A percentile compares a stretch with the other conserved stretches of the same genome.
Conservation (phyloP, 2,329 filamentous ascomycete species). For the Colletotrichum sp. region DNA sequence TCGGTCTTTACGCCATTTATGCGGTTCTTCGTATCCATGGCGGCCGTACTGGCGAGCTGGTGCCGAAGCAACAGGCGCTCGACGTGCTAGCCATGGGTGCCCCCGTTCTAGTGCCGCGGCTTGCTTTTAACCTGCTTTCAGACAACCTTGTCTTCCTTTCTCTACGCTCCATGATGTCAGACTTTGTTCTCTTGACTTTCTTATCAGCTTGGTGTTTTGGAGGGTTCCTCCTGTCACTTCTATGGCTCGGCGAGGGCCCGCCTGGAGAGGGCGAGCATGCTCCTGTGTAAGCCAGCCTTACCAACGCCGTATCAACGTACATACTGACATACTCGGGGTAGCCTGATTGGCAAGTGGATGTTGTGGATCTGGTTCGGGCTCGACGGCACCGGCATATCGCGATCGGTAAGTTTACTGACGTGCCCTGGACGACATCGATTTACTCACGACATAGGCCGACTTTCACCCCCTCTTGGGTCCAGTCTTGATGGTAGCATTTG, state of each 20-base stretch:
- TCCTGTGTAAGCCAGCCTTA: slow-evolving; percentile 49
- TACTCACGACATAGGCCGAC: slow-evolving; percentile 51
- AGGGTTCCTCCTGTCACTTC: slow-evolving; percentile 79
- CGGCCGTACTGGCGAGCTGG: slow-evolving; percentile 52
- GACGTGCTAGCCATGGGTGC: slow-evolving; percentile 82
- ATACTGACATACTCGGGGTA: slow-evolving; percentile 25
- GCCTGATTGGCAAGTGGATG: slow-evolving; percentile 87
- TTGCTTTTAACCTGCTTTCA: slow-evolving; percentile 83
- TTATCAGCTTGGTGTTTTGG: slow-evolving; percentile 84
- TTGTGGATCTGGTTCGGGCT: slow-evolving; percentile 92
- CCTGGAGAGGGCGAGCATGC: slow-evolving; percentile 48
- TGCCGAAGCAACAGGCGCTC: slow-evolving; percentile 68
- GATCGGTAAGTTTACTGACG: slow-evolving; percentile 46
- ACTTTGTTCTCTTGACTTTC: slow-evolving; percentile 79
- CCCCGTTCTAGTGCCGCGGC: slow-evolving; percentile 76
- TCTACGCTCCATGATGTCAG: slow-evolving; percentile 82
- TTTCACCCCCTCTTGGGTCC: slow-evolving; percentile 85
- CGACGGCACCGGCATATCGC: slow-evolving; percentile 70
- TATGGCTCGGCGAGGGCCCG: slow-evolving; percentile 72
- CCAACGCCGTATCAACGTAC: too few species aligned
- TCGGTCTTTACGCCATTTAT: slow-evolving; percentile 73
- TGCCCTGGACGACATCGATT: neutral
- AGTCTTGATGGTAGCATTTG: slow-evolving; percentile 80
- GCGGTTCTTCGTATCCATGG: slow-evolving; percentile 71
- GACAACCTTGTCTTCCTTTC: slow-evolving; percentile 87